Conservation (phyloP, 257 asterid species). For the Solanum etuberosum region DNA sequence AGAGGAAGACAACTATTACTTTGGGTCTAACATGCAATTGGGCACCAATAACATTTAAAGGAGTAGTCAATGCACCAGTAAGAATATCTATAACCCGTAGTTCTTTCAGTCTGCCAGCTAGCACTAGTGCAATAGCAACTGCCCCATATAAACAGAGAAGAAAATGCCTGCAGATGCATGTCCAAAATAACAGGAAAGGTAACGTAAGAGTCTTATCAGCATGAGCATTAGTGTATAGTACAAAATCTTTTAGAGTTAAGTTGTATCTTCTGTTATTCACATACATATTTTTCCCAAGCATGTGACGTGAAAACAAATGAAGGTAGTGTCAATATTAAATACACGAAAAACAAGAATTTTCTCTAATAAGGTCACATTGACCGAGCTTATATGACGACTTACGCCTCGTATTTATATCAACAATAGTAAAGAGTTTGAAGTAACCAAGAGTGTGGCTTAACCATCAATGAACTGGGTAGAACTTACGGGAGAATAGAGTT, state of each 20-base stretch:
- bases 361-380: neutral
- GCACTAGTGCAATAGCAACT: constrained; percentile 56
- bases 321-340: neutral
- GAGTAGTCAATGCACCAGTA: constrained; percentile 51
- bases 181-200: neutral
- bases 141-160: constrained; percentile 78
- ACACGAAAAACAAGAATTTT: neutral
- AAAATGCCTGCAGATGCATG: constrained; percentile 67
- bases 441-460: neutral
- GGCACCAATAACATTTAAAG: constrained; percentile 1
- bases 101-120: constrained; percentile 87
- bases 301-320: neutral
- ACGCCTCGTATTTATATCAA: neutral
- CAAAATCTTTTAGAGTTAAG: neutral
- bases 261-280: neutral
- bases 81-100: constrained; percentile 52
- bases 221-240: neutral
- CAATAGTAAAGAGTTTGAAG: neutral
- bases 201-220: neutral
- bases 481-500: neutral
- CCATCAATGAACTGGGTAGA: neutral
- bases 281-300: neutral
- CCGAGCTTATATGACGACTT: neutral
- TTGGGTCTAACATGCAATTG: constrained; percentile 8
- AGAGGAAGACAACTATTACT: neutral